phyloP scores from a whole-genome alignment of 2,329 filamentous ascomycete genomes.

The Epichloe glyceriae region DNA sequence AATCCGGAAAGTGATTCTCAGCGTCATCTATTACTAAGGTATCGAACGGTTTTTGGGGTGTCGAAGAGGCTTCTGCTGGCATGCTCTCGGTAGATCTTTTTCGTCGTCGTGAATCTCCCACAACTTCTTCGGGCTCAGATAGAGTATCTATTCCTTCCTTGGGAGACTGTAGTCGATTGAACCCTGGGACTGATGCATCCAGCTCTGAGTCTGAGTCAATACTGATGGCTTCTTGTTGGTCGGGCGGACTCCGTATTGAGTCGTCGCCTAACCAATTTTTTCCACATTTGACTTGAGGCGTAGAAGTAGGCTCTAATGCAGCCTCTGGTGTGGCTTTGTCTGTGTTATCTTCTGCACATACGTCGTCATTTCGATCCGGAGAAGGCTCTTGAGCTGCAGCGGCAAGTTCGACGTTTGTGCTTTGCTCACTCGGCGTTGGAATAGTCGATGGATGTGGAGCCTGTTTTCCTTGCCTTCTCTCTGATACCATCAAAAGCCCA shows the following conservation, averaged over 20 bases:
- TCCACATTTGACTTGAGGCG: neutral
- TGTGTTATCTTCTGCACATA: neutral
- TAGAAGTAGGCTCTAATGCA: neutral
- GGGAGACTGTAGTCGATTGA: neutral
- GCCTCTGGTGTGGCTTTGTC: neutral
- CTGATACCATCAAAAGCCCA: constrained; percentile 33
- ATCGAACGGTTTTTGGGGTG: neutral
- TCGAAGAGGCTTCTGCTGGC: neutral
- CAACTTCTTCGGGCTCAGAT: neutral
- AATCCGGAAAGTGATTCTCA: neutral
- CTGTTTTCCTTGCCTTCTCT: constrained; percentile 14
- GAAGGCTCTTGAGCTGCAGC: neutral
- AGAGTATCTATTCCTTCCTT: neutral
- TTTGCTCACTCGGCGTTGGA: neutral
- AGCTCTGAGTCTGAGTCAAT: neutral
- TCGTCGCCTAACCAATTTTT: neutral
- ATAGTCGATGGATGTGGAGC: neutral
- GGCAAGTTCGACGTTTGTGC: neutral
- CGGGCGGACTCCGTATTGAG: neutral
- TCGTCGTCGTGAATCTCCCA: neutral
- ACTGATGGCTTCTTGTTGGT: neutral
- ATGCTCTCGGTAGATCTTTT: neutral
- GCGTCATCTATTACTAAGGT: neutral
- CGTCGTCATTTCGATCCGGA: neutral
- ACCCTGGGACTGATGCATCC: neutral